Base-by-base conservation (phyloP, 1,284 basidiomycete genomes). In the Ceratobasidium sp. region DNA sequence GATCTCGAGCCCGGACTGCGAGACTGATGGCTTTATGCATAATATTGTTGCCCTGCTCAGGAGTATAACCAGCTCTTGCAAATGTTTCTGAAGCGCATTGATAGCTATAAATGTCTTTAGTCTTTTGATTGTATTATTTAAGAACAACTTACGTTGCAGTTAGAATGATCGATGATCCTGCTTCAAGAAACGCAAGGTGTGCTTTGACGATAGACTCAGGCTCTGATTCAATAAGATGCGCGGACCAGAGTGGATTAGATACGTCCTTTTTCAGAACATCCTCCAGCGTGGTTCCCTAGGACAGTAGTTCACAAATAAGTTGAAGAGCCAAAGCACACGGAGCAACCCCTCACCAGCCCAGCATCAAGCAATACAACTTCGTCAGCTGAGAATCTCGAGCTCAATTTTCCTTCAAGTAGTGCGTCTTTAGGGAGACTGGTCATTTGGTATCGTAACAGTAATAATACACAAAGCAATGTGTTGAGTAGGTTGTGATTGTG, bases 221-320 rank as follows among this genome's bases (percentile, higher is more conserved):
- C 57, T 90, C 86, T 38, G 89, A 86, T 20, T 86, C 83, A 23
- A 91, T 83, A 3, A 90, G 87, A 76, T 89, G 88, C 0, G 90
- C 88, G 13, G 93, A 94, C 93, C 93, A 94, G 50, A 94, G 84
- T 1, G 90, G 86, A 54, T 88, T 84, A 0, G 89, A 87, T 56
- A 91, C 89, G 81, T 90, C 86, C 54, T 87, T 79, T 64, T 87
- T 83, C 78, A 90, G 88, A 10, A 88, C 82, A 52, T 89, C 87
- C 82, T 94, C 92, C 20, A 94, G 86, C 0, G 90, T 91, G 4
- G 91, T 91, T 50, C 93, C 91, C 92, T 93, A 78, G 44, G 28
- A 33, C 33, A 77, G 33, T 33, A 26, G 67, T 20, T 67, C 56
- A 23, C 54, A 66, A 44, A 76, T 17, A 54, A 26, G 20, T 12